phyloP scores from a whole-genome alignment of 371 early-diverging fungal species.

The Apophysomyces ossiformis region DNA sequence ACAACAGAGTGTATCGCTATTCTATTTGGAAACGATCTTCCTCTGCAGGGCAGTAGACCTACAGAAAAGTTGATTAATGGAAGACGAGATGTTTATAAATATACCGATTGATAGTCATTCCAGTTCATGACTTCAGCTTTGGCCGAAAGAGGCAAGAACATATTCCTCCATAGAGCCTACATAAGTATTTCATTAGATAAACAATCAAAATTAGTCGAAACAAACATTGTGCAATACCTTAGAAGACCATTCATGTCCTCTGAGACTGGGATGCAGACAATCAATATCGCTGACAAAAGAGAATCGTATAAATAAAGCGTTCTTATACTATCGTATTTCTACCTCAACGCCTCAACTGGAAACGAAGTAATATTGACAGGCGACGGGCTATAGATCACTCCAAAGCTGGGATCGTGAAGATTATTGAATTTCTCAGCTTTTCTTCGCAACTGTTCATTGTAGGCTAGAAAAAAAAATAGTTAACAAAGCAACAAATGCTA shows the following conservation, averaged over 20 bases:
- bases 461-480: background rate
- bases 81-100: background rate
- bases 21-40: background rate
- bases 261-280: conserved; percentile 19
- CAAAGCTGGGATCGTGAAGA: conserved; percentile 14
- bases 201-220: background rate
- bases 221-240: conserved; percentile 7
- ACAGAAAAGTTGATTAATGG: background rate
- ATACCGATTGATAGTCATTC: background rate
- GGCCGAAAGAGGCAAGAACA: background rate
- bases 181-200: background rate
- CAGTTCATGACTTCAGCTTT: background rate
- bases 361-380: conserved; percentile 11
- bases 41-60: conserved; percentile 2
- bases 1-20: background rate
- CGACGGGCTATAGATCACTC: conserved; percentile 13
- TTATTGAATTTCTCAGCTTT: conserved; percentile 15
- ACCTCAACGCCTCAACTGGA: conserved; percentile 19
- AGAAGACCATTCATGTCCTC: conserved; percentile 17
- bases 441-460: conserved; percentile 13
- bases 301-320: background rate
- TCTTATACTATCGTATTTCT: background rate
- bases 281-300: conserved; percentile 18
- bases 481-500: background rate
- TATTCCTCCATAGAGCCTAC: conserved; percentile 1